Evolutionary conservation across 148 eudicot species (phyloP).

Genomic region (Rhododendron ovatum): DNA sequence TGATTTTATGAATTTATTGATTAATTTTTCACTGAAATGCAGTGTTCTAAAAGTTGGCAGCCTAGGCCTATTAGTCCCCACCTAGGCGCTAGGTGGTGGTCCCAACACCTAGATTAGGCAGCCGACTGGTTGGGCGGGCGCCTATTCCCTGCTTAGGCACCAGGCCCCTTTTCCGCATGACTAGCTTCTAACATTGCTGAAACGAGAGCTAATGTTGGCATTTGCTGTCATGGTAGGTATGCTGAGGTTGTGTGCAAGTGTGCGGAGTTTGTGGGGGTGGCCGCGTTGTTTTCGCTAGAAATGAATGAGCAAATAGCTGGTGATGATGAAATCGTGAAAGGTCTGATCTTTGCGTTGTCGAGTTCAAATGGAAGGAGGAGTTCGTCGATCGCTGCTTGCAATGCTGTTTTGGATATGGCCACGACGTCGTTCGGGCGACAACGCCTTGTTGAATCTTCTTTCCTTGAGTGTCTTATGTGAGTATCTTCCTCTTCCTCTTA

Average conservation of each 20-base stretch:
- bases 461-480: constrained; percentile 16
- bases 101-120: no score
- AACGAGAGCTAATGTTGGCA: background rate
- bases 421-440: constrained; percentile 15
- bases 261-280: constrained; percentile 14
- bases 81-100: no score
- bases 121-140: no score
- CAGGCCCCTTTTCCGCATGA: no score
- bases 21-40: background rate
- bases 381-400: constrained; percentile 7
- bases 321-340: constrained; percentile 10
- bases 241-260: constrained; percentile 14
- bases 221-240: background rate
- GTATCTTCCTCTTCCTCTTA: background rate
- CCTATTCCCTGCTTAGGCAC: no score
- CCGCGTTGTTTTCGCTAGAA: constrained; percentile 13
- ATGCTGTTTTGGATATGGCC: constrained; percentile 18
- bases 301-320: constrained; percentile 15
- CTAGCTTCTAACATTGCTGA: background rate
- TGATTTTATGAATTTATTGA: background rate
- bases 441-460: constrained; percentile 8
- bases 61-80: no score
- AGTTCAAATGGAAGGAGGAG: constrained; percentile 6
- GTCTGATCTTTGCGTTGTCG: constrained; percentile 9
- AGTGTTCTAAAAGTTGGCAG: no score